A percentile compares a stretch with the other conserved stretches of the same genome.
These are phyloP conservation scores for Sarcomyxa edulis DNA, from an alignment of 768 basidiomycete species.

Conservation along the genomic window DNA sequence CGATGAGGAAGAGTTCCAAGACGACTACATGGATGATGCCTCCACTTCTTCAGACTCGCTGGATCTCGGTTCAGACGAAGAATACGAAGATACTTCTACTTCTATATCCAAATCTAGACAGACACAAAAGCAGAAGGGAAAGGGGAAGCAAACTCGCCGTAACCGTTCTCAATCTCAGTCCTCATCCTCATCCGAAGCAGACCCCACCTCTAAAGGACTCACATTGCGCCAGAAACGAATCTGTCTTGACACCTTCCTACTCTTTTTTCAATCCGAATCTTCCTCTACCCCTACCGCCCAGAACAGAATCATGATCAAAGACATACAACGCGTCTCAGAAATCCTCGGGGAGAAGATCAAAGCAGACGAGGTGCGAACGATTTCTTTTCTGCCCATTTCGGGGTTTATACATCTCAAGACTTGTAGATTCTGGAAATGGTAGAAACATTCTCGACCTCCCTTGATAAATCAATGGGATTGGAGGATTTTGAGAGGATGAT, in stretches of 20 bases:
- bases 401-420: background rate
- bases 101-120: conserved; percentile 6
- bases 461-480: conserved; percentile 64
- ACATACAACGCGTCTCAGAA: conserved; percentile 55
- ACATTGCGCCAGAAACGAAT: conserved; percentile 48
- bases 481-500: conserved; percentile 76
- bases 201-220: conserved; percentile 20
- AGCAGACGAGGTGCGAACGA: conserved; percentile 54
- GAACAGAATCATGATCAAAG: conserved; percentile 60
- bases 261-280: conserved; percentile 71
- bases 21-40: conserved; percentile 11
- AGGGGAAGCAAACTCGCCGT: conserved; percentile 1
- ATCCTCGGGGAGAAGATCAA: conserved; percentile 69
- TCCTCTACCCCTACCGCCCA: conserved; percentile 26
- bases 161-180: conserved; percentile 4
- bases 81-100: conserved; percentile 20
- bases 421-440: conserved; percentile 76
- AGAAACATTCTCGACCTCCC: conserved; percentile 62
- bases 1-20: conserved; percentile 15
- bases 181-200: conserved; percentile 4
- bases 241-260: conserved; percentile 55
- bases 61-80: conserved; percentile 18
- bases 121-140: background rate
- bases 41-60: conserved; percentile 4
- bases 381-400: conserved; percentile 5